Conservation (phyloP, 2,329 filamentous ascomycete species). For the Colletotrichum tanaceti region DNA sequence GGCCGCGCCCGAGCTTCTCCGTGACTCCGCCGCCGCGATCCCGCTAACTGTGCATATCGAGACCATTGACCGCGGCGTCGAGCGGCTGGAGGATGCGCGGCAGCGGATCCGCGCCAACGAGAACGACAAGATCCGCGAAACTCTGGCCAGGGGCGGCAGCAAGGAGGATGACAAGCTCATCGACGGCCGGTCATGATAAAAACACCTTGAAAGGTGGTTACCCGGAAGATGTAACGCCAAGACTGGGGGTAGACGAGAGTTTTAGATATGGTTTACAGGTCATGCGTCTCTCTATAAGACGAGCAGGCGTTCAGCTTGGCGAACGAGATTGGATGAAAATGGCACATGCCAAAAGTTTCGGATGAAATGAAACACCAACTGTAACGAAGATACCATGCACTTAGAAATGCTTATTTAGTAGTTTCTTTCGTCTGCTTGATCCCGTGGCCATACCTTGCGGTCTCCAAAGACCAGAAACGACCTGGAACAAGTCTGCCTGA, state of each 20-base stretch:
- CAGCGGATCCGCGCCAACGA: constrained; percentile 69
- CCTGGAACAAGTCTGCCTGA: neutral
- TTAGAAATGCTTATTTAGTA: neutral
- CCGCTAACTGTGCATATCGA: constrained; percentile 81
- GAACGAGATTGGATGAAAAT: constrained; percentile 26
- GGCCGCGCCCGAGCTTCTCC: constrained; percentile 71
- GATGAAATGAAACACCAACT: constrained; percentile 25
- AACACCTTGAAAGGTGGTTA: neutral
- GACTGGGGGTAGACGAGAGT: constrained; percentile 11
- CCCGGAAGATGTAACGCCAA: constrained; percentile 16
- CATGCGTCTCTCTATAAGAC: constrained; percentile 33
- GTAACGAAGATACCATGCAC: constrained; percentile 13
- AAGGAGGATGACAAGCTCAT: constrained; percentile 57
- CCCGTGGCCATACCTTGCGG: no score
- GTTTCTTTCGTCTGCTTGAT: neutral
- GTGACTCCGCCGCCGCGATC: constrained; percentile 60
- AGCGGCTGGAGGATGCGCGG: constrained; percentile 75
- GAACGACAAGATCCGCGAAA: constrained; percentile 66
- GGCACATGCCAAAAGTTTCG: constrained; percentile 13
- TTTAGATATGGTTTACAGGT: neutral
- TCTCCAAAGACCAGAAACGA: no score
- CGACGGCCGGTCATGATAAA: constrained; percentile 47
- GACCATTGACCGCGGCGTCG: constrained; percentile 77
- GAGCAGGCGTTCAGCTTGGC: constrained; percentile 32
- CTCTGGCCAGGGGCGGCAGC: constrained; percentile 58